Percentiles rank a stretch among this genome's conserved stretches.
Evolutionary conservation across 768 basidiomycete species (phyloP).

Genomic region (Tricholoma flavovirens): DNA sequence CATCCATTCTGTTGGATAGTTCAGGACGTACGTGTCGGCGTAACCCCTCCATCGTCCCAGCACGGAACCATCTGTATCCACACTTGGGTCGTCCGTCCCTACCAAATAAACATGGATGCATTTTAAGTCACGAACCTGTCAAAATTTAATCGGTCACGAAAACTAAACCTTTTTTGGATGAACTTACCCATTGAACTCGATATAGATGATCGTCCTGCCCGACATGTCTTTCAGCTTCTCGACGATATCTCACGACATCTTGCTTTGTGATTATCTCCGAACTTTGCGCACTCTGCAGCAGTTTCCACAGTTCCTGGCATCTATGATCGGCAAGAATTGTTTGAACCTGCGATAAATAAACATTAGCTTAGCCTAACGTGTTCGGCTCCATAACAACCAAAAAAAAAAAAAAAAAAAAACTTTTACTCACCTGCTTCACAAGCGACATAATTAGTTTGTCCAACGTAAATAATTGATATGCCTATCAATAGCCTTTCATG

Average conservation of each 20-base stretch:
- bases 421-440: conserved; percentile 84
- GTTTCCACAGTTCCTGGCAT: conserved; percentile 78
- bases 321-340: conserved; percentile 79
- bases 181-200: conserved; percentile 72
- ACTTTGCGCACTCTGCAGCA: conserved; percentile 62
- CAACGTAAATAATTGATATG: conserved; percentile 87
- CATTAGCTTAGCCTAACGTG: not conserved
- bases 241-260: conserved; percentile 70
- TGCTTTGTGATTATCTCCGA: conserved; percentile 49
- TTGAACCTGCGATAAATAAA: conserved; percentile 56
- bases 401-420: not conserved
- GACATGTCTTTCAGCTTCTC: conserved; percentile 72
- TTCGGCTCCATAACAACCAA: not conserved
- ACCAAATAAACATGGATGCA: conserved; percentile 58
- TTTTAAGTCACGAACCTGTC: conserved; percentile 50
- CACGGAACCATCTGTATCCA: conserved; percentile 45
- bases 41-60: conserved; percentile 68
- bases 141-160: conserved; percentile 8
- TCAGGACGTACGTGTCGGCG: conserved; percentile 65
- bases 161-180: conserved; percentile 9
- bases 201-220: conserved; percentile 75
- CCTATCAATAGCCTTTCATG: conserved; percentile 44
- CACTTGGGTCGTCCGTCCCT: conserved; percentile 58
- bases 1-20: conserved; percentile 67
- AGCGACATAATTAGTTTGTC: conserved; percentile 88